Evolutionary conservation across 257 asterid species (phyloP).

Genomic region (Solanum bukasovii): DNA sequence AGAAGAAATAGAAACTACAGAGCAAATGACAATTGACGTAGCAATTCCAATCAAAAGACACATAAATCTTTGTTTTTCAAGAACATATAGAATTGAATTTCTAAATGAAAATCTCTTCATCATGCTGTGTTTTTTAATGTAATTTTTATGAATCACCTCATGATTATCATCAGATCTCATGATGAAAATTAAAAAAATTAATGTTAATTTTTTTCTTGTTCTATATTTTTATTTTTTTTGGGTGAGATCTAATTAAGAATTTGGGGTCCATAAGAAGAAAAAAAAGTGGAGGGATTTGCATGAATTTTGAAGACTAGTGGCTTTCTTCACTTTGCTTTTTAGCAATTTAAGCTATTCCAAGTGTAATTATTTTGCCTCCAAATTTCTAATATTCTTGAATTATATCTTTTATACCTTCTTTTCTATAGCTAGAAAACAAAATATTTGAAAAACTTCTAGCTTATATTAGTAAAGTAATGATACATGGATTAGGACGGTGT

Average conservation of each 20-base stretch:
- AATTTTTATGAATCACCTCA: not conserved
- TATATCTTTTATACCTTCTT: not conserved
- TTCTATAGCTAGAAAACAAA: not conserved
- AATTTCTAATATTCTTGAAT: not conserved
- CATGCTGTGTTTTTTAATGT: not conserved
- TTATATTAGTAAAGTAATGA: not conserved
- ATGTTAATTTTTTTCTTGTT: not conserved
- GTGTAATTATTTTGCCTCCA: not conserved
- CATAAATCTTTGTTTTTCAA: slow-evolving; percentile 42
- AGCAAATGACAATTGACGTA: not conserved
- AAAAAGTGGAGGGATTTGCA: not conserved
- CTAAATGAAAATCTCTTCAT: not conserved
- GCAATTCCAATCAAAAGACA: slow-evolving; percentile 13
- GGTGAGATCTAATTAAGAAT: not conserved
- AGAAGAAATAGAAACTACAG: not conserved
- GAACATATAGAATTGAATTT: slow-evolving; percentile 19
- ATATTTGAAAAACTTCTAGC: not conserved
- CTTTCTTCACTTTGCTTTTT: not conserved
- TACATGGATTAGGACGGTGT: not conserved
- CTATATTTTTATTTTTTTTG: not conserved
- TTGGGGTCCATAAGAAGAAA: not conserved
- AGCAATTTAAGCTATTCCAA: slow-evolving; percentile 1
- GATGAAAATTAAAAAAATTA: not conserved
- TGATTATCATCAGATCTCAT: not conserved
- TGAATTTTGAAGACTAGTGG: not conserved